Evolutionary conservation across 2,329 filamentous ascomycete genomes (phyloP), one percentile per base, ranked within the genome.

Genomic region (Pezicula rhizophila): DNA sequence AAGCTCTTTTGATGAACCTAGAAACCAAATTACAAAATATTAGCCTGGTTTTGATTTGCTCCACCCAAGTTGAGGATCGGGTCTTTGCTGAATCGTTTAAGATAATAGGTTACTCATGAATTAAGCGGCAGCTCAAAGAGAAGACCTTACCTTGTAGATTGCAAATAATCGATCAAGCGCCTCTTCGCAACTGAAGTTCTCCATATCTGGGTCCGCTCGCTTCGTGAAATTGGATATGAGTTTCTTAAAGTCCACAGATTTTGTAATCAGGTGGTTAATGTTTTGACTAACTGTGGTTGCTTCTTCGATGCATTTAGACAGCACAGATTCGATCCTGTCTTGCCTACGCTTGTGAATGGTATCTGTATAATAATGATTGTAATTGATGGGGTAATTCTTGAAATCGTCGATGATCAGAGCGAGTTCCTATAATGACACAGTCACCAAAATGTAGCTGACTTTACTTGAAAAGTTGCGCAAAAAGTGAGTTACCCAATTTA

Each of bases 281-380:
- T 18, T 18, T 18, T 18, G 18, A 18, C 18, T 18, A 18, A 18
- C 18, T 8, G 35, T 43, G 23, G 33, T 42, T 39, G 35, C 37
- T 14, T n/a, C 23, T n/a, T 20, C 18, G 18, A 39, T 14, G n/a
- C 11, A 10, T 12, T 33, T 17, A 2, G 12, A n/a, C 10, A 37
- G 46, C 8, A 23, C 15, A 17, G 33, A n/a, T 14, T 25, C 35
- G 11, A 28, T 34, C 17, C n/a, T 8, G 10, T 45, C 39, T 28
- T 48, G 45, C 7, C 60, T 56, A 2, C 45, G 49, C 17, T 60
- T 62, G 0, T 52, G 40, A 10, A 69, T 52, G 0, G 52, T 66
- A 5, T 68, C 60, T 0, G 63, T 65, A 38, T 62, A 69, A 38
- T 66, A 64, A 33, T 68, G 64, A 34, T 69, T 68, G 42, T 69